Percentiles rank a stretch among this genome's conserved stretches.
phyloP scores from a whole-genome alignment of 495 filamentous ascomycete species.

The Hyphodiscus hymeniophilus region DNA sequence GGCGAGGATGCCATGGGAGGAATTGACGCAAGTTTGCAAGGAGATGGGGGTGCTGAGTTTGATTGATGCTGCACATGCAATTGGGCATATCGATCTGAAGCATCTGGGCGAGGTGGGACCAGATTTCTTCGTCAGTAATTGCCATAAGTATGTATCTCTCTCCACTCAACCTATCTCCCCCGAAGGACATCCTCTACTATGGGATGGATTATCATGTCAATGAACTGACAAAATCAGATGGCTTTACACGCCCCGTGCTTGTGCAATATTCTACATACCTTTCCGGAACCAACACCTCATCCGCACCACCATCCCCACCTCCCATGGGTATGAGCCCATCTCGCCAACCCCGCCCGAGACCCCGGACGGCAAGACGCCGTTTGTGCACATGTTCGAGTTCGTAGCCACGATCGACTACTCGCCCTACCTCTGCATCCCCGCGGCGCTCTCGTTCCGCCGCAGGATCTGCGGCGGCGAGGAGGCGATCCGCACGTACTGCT shows the following conservation, averaged over 20 bases:
- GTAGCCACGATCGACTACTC: constrained; percentile 65
- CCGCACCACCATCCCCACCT: constrained; percentile 66
- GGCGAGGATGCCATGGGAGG: constrained; percentile 69
- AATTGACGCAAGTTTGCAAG: constrained; percentile 49
- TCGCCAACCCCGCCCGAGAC: constrained; percentile 9
- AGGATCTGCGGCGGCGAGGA: constrained; percentile 67
- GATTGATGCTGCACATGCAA: constrained; percentile 73
- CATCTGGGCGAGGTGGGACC: constrained; percentile 39
- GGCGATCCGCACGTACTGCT: constrained; percentile 50
- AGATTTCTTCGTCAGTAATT: constrained; percentile 81
- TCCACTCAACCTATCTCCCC: background rate
- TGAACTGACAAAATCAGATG: no score
- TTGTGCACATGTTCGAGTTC: constrained; percentile 68
- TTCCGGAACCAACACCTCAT: constrained; percentile 63
- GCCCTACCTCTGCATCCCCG: constrained; percentile 63
- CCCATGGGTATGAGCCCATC: constrained; percentile 41
- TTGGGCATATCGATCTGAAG: constrained; percentile 66
- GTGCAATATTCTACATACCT: constrained; percentile 73
- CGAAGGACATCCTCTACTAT: no score
- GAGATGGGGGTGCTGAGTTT: constrained; percentile 49
- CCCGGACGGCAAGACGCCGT: constrained; percentile 36
- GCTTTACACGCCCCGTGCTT: constrained; percentile 72
- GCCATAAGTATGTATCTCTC: constrained; percentile 54
- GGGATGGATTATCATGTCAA: no score
- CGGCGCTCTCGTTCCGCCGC: constrained; percentile 59